phyloP scores from a whole-genome alignment of 192 early-diverging fungal species.

The Rhizophagus prolifer region DNA sequence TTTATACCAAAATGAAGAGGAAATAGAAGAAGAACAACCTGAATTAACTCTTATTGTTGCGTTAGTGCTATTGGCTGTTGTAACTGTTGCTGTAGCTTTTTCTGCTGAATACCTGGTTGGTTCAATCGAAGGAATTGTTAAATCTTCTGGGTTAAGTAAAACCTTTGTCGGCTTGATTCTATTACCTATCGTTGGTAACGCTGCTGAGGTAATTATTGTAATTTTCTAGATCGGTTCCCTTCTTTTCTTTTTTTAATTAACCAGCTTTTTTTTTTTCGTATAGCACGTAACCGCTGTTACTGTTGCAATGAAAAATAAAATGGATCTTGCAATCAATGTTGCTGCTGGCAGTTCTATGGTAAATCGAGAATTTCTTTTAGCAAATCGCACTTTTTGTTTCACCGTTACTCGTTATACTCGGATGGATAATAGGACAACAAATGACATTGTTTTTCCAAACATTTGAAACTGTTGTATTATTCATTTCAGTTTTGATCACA shows the following conservation, averaged over 20 bases:
- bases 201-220: constrained; percentile 52
- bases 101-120: constrained; percentile 85
- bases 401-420: constrained; percentile 68
- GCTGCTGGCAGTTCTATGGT: constrained; percentile 82
- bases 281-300: constrained; percentile 79
- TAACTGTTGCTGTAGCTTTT: constrained; percentile 71
- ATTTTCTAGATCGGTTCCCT: no score
- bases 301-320: constrained; percentile 83
- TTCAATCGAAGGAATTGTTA: constrained; percentile 75
- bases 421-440: constrained; percentile 79
- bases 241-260: neutral
- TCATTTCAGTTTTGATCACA: constrained; percentile 76
- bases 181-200: constrained; percentile 90
- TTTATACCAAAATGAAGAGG: constrained; percentile 29
- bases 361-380: neutral
- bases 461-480: constrained; percentile 81
- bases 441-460: constrained; percentile 83
- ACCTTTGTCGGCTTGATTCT: constrained; percentile 91
- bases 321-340: constrained; percentile 87
- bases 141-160: constrained; percentile 66
- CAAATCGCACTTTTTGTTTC: constrained; percentile 87
- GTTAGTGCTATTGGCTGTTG: constrained; percentile 48
- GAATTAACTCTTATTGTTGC: constrained; percentile 48
- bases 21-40: constrained; percentile 54
- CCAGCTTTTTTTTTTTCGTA: constrained; percentile 23